Conservation (phyloP, 176 grass and related monocot species). For the Otatea glauca region DNA sequence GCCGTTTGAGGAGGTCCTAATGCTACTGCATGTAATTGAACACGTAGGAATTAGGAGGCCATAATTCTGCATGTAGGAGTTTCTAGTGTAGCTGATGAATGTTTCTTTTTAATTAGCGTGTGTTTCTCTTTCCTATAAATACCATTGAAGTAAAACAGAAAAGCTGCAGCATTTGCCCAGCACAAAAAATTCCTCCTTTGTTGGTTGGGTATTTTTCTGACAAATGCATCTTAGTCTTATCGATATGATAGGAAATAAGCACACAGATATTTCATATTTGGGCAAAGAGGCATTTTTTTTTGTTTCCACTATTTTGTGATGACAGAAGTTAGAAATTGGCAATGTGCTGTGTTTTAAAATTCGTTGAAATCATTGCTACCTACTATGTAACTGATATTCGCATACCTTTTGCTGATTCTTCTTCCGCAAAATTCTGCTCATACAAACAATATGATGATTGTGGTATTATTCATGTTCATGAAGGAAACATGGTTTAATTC, state of each 20-base stretch:
- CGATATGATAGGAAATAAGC: background rate
- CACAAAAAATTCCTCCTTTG: too few species aligned
- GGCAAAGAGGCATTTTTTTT: background rate
- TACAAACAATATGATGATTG: background rate
- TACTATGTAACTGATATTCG: background rate
- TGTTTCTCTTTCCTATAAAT: too few species aligned
- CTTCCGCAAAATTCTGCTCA: background rate
- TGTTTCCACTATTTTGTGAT: constrained; percentile 6
- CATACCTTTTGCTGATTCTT: background rate
- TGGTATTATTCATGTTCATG: background rate
- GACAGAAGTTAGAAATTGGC: background rate
- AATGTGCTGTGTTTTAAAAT: background rate
- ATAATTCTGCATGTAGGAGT: too few species aligned
- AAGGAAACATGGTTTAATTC: background rate
- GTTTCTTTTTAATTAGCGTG: too few species aligned
- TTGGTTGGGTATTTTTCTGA: too few species aligned
- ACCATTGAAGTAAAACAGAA: too few species aligned
- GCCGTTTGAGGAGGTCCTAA: too few species aligned
- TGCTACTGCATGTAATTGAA: too few species aligned
- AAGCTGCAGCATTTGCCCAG: too few species aligned
- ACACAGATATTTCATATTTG: background rate
- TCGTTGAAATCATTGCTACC: background rate
- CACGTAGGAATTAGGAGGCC: too few species aligned
- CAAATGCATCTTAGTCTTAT: background rate
- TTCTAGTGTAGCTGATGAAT: too few species aligned